Evolutionary conservation across 306 rosid species (phyloP).

Genomic region (Arachis hypogaea): DNA sequence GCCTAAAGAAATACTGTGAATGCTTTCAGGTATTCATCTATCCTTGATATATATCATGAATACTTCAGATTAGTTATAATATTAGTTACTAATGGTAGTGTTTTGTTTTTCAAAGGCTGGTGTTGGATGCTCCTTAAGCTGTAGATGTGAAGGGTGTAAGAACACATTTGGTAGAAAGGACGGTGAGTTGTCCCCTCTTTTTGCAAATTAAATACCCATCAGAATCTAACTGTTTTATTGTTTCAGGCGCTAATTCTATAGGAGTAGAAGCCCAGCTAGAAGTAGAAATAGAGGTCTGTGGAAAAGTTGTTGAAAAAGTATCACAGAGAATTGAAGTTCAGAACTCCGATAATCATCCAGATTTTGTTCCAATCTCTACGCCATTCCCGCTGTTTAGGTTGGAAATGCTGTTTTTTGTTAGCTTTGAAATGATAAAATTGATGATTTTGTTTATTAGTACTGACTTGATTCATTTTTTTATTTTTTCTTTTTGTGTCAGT

Average conservation of each 20-base stretch:
- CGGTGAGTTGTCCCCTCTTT: slow-evolving; percentile 54
- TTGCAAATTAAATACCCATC: neutral
- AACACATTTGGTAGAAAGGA: slow-evolving; percentile 85
- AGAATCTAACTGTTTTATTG: slow-evolving; percentile 19
- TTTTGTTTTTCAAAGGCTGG: slow-evolving; percentile 65
- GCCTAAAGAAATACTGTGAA: slow-evolving; percentile 94
- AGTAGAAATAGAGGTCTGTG: slow-evolving; percentile 66
- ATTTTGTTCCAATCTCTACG: no score
- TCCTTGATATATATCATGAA: neutral
- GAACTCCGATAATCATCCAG: no score
- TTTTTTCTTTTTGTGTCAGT: no score
- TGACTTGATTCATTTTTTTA: no score
- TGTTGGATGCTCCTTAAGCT: slow-evolving; percentile 86
- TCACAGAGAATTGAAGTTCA: no score
- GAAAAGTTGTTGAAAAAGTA: slow-evolving; percentile 34
- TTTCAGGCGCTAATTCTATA: slow-evolving; percentile 56
- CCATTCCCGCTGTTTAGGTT: no score
- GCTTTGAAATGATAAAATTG: no score
- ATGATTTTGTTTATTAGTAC: no score
- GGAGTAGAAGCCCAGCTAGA: slow-evolving; percentile 60
- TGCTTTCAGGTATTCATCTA: slow-evolving; percentile 79
- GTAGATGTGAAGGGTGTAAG: slow-evolving; percentile 94
- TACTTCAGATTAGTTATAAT: slow-evolving; percentile 24
- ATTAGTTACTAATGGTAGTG: slow-evolving; percentile 36
- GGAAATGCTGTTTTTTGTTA: no score